These are phyloP conservation scores for Theileria equi DNA, from an alignment of 169 alveolate genomes.

Conservation along the genomic window DNA sequence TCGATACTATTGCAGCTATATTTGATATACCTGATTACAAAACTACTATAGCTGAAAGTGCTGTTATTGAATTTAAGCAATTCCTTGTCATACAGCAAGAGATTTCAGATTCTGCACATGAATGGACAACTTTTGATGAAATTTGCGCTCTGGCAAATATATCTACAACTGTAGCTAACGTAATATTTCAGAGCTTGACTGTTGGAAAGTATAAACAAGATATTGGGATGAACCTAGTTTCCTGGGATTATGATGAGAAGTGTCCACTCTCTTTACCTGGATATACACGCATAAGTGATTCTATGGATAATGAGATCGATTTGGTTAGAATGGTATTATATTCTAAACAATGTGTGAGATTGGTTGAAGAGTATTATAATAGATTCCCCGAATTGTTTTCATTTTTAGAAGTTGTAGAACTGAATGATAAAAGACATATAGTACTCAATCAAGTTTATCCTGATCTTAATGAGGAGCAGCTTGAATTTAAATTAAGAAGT, in stretches of 20 bases:
- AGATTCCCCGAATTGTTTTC: slow-evolving; percentile 49
- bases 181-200: slow-evolving; percentile 18
- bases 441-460: slow-evolving; percentile 22
- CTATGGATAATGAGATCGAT: slow-evolving; percentile 10
- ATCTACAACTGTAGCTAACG: slow-evolving; percentile 7
- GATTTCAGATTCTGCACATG: neutral
- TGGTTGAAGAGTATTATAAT: slow-evolving; percentile 11
- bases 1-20: slow-evolving; percentile 41
- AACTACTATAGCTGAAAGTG: slow-evolving; percentile 35
- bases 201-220: slow-evolving; percentile 20
- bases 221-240: slow-evolving; percentile 50
- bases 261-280: slow-evolving; percentile 58
- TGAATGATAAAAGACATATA: slow-evolving; percentile 2
- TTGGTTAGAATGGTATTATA: slow-evolving; percentile 28
- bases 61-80: slow-evolving; percentile 5
- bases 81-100: neutral
- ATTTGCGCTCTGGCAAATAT: slow-evolving; percentile 13
- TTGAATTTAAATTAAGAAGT: slow-evolving; percentile 7
- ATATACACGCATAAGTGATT: slow-evolving; percentile 30
- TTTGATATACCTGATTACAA: slow-evolving; percentile 35
- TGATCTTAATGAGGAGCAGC: slow-evolving; percentile 8
- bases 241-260: slow-evolving; percentile 17
- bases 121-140: slow-evolving; percentile 36
- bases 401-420: slow-evolving; percentile 1
- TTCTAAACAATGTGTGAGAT: slow-evolving; percentile 27